Conservation (phyloP, 2,329 filamentous ascomycete genomes). For the Leptographium galeiforme region DNA sequence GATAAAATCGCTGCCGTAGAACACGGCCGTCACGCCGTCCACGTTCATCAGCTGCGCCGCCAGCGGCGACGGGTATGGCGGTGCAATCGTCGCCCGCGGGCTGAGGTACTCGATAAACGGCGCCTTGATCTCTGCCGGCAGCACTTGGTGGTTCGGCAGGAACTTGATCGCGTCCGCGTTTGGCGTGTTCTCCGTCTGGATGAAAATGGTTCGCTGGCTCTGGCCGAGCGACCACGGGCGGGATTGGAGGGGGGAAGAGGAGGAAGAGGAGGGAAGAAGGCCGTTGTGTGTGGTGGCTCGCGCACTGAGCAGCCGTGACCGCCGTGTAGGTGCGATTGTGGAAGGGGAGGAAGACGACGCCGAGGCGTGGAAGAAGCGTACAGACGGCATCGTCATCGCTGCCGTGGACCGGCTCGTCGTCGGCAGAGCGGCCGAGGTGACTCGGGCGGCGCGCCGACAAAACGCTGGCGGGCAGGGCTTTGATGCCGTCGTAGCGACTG, state of each 20-base stretch:
- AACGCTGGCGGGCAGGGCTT: slow-evolving; percentile 8
- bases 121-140: slow-evolving; percentile 59
- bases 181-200: slow-evolving; percentile 89
- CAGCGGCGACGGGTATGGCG: slow-evolving; percentile 81
- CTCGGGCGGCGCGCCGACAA: slow-evolving; percentile 6
- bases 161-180: slow-evolving; percentile 97
- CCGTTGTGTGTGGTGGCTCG: not conserved
- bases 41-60: slow-evolving; percentile 84
- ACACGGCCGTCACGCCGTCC: slow-evolving; percentile 87
- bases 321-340: slow-evolving; percentile 9
- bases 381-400: not conserved
- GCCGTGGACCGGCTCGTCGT: not conserved
- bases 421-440: slow-evolving; percentile 6
- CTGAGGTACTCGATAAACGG: slow-evolving; percentile 86
- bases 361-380: slow-evolving; percentile 5
- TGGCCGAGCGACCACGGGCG: slow-evolving; percentile 15
- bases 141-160: slow-evolving; percentile 73
- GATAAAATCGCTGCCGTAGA: slow-evolving; percentile 92
- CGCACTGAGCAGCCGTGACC: slow-evolving; percentile 12
- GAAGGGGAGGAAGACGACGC: not conserved
- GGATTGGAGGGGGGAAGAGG: slow-evolving; percentile 13
- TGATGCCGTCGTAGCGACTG: slow-evolving; percentile 4
- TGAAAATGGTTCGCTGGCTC: slow-evolving; percentile 71
- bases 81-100: slow-evolving; percentile 74
- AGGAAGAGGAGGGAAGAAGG: slow-evolving; percentile 12